Evolutionary conservation across 2,329 filamentous ascomycete species (phyloP).

Genomic region (Diaporthe sp.): DNA sequence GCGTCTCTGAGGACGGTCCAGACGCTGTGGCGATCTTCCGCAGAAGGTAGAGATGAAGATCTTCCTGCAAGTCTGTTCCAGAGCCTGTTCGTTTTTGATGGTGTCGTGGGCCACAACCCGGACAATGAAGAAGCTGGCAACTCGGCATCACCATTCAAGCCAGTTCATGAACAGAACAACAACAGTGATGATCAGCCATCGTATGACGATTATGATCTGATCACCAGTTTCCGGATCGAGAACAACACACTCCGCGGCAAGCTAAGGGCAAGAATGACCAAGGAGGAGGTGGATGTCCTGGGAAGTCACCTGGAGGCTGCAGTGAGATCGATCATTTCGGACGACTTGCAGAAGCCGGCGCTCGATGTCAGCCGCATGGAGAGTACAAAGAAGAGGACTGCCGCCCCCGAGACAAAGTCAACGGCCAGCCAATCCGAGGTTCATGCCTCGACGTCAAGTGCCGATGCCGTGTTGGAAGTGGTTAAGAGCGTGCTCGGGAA

Average conservation of each 20-base stretch:
- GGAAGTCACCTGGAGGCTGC: conserved; percentile 39
- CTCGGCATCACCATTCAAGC: background rate
- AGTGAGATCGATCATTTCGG: conserved; percentile 6
- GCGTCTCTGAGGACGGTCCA: conserved; percentile 45
- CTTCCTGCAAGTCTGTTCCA: conserved; percentile 44
- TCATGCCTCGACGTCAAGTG: background rate
- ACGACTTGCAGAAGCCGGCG: conserved; percentile 26
- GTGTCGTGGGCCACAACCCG: conserved; percentile 35
- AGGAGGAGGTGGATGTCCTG: conserved; percentile 11
- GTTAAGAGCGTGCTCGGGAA: conserved; percentile 42
- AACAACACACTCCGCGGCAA: conserved; percentile 42
- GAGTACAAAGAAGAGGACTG: background rate
- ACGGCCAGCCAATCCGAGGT: background rate
- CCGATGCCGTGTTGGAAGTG: conserved; percentile 40
- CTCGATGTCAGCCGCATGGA: conserved; percentile 17
- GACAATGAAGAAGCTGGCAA: background rate
- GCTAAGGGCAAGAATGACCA: conserved; percentile 43
- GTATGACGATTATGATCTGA: conserved; percentile 47
- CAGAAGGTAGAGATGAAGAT: conserved; percentile 10
- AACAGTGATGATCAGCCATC: conserved; percentile 25
- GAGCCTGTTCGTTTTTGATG: conserved; percentile 47
- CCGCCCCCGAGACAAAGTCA: background rate
- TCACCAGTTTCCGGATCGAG: conserved; percentile 46
- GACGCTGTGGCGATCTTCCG: conserved; percentile 44
- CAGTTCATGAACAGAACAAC: background rate